A percentile compares a stretch with the other conserved stretches of the same genome.
phyloP scores from a whole-genome alignment of 768 basidiomycete genomes.

The Pisolithus sp. region DNA sequence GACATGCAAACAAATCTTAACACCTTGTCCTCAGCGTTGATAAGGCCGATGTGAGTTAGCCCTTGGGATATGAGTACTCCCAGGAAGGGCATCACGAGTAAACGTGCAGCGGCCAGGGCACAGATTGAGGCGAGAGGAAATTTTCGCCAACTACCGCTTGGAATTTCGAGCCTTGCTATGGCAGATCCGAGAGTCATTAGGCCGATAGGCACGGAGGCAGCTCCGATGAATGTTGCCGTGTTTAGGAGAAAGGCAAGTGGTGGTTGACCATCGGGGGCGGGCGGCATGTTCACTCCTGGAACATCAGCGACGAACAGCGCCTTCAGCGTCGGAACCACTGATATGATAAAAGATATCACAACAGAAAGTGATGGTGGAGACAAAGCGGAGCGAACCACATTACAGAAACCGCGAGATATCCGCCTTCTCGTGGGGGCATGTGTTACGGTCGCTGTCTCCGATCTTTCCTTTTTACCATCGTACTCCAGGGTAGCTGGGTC shows the following conservation, averaged over 20 bases:
- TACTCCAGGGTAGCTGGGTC: background rate
- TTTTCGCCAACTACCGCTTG: conserved; percentile 36
- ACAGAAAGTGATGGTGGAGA: conserved; percentile 50
- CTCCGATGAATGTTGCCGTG: conserved; percentile 52
- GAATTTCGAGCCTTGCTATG: conserved; percentile 51
- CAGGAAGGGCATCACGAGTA: conserved; percentile 53
- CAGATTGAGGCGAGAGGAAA: conserved; percentile 49
- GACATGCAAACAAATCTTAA: conserved; percentile 66
- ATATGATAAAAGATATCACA: conserved; percentile 46
- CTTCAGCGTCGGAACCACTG: conserved; percentile 52
- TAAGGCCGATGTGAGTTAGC: conserved; percentile 41
- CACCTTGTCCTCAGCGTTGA: conserved; percentile 48
- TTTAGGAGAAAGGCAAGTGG: conserved; percentile 59
- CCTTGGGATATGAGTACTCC: conserved; percentile 53
- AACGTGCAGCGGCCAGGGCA: conserved; percentile 45
- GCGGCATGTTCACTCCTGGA: conserved; percentile 36
- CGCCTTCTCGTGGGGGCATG: background rate
- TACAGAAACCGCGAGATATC: background rate
- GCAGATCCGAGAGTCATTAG: conserved; percentile 58
- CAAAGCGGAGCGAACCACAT: conserved; percentile 33
- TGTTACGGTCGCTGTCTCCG: background rate
- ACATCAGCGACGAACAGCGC: conserved; percentile 48
- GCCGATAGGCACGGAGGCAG: conserved; percentile 57
- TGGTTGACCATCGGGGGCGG: conserved; percentile 61
- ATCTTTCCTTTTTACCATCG: background rate